Base-by-base conservation (phyloP, 495 filamentous ascomycete genomes). In the Xylaria scruposa region DNA sequence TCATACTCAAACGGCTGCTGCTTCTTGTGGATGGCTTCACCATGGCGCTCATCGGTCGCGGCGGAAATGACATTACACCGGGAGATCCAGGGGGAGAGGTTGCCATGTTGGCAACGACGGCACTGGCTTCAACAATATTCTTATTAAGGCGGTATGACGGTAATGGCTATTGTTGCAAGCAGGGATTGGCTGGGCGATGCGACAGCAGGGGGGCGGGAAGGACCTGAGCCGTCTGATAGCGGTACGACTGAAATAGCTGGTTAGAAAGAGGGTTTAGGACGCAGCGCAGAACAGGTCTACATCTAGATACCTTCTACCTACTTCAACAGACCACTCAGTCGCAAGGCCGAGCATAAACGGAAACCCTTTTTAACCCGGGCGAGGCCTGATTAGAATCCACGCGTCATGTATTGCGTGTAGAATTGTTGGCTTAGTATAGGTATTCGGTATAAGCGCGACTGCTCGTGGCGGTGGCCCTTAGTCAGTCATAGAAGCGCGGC, bases 1-100 rank as follows among this genome's bases (percentile, higher is more conserved):
- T 90, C 84, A 93, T 91, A 80, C 94, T 97, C 88, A 98, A 86
- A 72, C 96, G 93, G 86, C 95, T 98, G 75, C 86, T 92, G 80
- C 94, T 97, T 74, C 94, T 87, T 64, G 84, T 82, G 51, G 91
- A 87, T 58, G 94, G 88, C 58, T 93, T 90, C 78, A 97, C 90
- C 83, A 97, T 89, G 76, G 91, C 93, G 83, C 94, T 97, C 88
- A 95, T 86, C 51, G 95, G 94, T 78, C 95, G 90, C 78, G 88
- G 86, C 64, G 88, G 82, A 68, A 70, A 31, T 6, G 66, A 36
- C 47, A 86, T 74, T 53, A 75, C 75, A 56, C 78, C 78, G 51
- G 86, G 86, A 73, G 87, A 88, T 70, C 74, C 81, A 74, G 88
- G 87, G 78, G 87, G 87, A 77, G 88, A 88, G 74, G 81, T 82